A percentile compares a stretch with the other conserved stretches of the same genome.
These are phyloP conservation scores for Phytophthora palmivora DNA, from an alignment of 352 stramenopile genomes.

Conservation along the genomic window DNA sequence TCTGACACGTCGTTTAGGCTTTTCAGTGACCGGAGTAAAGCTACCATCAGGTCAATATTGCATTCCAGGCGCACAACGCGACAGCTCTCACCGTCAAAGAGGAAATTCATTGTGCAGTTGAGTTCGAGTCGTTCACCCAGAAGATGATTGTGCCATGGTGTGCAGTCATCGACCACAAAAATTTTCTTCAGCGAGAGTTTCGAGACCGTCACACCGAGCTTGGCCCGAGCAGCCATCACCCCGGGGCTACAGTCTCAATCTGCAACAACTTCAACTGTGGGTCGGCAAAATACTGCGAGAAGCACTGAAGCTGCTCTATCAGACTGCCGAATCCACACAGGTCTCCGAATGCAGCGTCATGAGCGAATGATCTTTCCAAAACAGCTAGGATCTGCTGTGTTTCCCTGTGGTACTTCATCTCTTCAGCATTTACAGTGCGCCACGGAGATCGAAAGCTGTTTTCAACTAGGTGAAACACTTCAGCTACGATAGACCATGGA, in stretches of 20 bases:
- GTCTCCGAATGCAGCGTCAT: constrained; percentile 24
- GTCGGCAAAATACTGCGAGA: constrained; percentile 21
- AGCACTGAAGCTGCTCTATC: constrained; percentile 24
- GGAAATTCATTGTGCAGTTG: constrained; percentile 13
- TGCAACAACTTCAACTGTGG: constrained; percentile 16
- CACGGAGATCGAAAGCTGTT: constrained; percentile 24
- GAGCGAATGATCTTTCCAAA: constrained; percentile 17
- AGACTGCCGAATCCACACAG: constrained; percentile 7
- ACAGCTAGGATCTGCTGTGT: constrained; percentile 6
- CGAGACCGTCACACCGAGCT: constrained; percentile 27
- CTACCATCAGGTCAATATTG: not conserved
- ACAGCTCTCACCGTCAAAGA: constrained; percentile 17
- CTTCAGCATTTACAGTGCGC: constrained; percentile 3
- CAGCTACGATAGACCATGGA: constrained; percentile 20
- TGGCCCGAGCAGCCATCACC: constrained; percentile 24
- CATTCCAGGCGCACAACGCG: constrained; percentile 10
- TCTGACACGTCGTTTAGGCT: not conserved
- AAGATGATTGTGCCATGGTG: constrained; percentile 8
- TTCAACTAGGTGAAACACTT: constrained; percentile 23
- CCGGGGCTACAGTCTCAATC: constrained; percentile 16
- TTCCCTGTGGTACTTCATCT: constrained; percentile 19
- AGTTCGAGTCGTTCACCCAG: constrained; percentile 5
- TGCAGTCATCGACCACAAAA: constrained; percentile 3
- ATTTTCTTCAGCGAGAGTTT: constrained; percentile 20
- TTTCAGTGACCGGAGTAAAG: not conserved